Percentiles rank a stretch among this genome's conserved stretches.
These are phyloP conservation scores for Medicago truncatula DNA, from an alignment of 306 rosid genomes.

Conservation along the genomic window MtrunA17r5.0-ANR NC_053047.1:38745001-38745500, in stretches of 20 bases:
- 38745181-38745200: constrained; percentile 98
- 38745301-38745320: constrained; percentile 26
- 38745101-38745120: neutral
- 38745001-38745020: neutral
- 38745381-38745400: constrained; percentile 10
- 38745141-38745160: constrained; percentile 76
- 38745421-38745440: neutral
- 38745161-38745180: constrained; percentile 98
- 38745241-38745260: constrained; percentile 10
- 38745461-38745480: constrained; percentile 27
- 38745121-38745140: constrained; percentile 29
- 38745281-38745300: constrained; percentile 9
- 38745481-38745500: neutral
- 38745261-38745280: constrained; percentile 1
- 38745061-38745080: constrained; percentile 6
- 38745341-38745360: neutral
- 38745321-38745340: neutral
- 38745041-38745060: constrained; percentile 12
- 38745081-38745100: constrained; percentile 4
- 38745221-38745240: constrained; percentile 18
- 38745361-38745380: neutral
- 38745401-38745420: constrained; percentile 22
- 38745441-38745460: constrained; percentile 10
- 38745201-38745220: constrained; percentile 50
- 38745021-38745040: constrained; percentile 4